A percentile compares a stretch with the other conserved stretches of the same genome.
These are phyloP conservation scores for Leishmania amazonensis DNA, from an alignment of 208 protist species.

Conservation along the genomic window DNA sequence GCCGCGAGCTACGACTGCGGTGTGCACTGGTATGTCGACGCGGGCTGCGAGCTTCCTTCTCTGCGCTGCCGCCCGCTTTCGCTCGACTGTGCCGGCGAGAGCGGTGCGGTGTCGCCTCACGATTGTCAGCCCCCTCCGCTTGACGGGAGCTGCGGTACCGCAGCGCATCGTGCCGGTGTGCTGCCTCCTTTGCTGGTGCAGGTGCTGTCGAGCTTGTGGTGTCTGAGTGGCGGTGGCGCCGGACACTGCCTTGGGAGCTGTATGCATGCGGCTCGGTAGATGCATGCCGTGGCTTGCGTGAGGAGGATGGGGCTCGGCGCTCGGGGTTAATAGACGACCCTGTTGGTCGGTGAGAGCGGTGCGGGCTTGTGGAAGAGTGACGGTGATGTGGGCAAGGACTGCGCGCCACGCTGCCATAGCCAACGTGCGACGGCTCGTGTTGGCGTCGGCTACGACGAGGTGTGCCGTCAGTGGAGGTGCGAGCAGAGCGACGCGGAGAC, in stretches of 20 bases:
- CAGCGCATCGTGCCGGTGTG: constrained; percentile 28
- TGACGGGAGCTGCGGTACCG: constrained; percentile 22
- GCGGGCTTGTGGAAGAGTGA: constrained; percentile 6
- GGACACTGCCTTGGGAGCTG: constrained; percentile 19
- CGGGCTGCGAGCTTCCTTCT: constrained; percentile 8
- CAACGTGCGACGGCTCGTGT: neutral
- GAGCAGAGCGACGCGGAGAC: constrained; percentile 11
- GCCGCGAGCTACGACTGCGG: constrained; percentile 18
- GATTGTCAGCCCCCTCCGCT: neutral
- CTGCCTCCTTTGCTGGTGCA: constrained; percentile 13
- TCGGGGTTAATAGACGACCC: constrained; percentile 24
- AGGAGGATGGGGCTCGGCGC: constrained; percentile 19
- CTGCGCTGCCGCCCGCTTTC: neutral
- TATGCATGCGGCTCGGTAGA: constrained; percentile 12
- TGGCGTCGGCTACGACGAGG: constrained; percentile 27
- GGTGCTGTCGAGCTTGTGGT: neutral
- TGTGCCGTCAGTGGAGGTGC: constrained; percentile 3
- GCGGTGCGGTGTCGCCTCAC: constrained; percentile 9
- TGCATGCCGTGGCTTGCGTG: constrained; percentile 6
- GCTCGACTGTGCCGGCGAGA: constrained; percentile 12
- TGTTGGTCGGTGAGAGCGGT: constrained; percentile 15
- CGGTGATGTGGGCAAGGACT: constrained; percentile 17
- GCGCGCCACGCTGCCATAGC: constrained; percentile 18
- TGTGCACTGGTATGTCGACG: constrained; percentile 22
- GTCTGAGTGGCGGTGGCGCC: constrained; percentile 14